These are phyloP conservation scores for Alternaria incomplexa DNA, from an alignment of 2,329 filamentous ascomycete species.

Conservation along the genomic window DNA sequence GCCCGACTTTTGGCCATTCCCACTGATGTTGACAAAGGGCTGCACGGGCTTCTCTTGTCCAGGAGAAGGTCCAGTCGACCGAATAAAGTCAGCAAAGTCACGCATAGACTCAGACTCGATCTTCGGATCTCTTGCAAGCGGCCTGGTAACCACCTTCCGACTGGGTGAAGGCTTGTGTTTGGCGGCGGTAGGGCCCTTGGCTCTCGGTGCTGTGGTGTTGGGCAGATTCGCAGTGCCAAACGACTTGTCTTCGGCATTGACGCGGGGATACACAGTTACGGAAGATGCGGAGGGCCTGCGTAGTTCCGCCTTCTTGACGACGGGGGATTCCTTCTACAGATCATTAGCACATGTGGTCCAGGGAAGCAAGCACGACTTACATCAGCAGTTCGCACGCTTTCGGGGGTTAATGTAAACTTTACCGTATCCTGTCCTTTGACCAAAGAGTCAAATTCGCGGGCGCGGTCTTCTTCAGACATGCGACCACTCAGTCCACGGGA, in stretches of 20 bases:
- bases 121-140: constrained; percentile 72
- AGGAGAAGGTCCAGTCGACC: constrained; percentile 71
- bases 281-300: constrained; percentile 25
- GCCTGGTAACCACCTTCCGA: constrained; percentile 35
- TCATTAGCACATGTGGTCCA: constrained; percentile 9
- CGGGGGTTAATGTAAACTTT: constrained; percentile 58
- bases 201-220: constrained; percentile 27
- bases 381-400: constrained; percentile 53
- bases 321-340: constrained; percentile 32
- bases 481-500: constrained; percentile 37
- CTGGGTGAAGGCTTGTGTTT: constrained; percentile 32
- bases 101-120: constrained; percentile 72
- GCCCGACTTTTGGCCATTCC: constrained; percentile 20
- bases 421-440: constrained; percentile 56
- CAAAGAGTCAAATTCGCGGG: constrained; percentile 56
- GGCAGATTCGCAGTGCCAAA: constrained; percentile 38
- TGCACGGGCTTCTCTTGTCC: constrained; percentile 41
- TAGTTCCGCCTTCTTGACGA: constrained; percentile 26
- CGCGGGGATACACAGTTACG: constrained; percentile 42
- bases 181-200: constrained; percentile 25
- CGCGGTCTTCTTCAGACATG: constrained; percentile 48
- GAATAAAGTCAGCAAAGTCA: constrained; percentile 90
- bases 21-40: constrained; percentile 39
- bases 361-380: constrained; percentile 39
- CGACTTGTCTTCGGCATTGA: constrained; percentile 34